These are phyloP conservation scores for Torulaspora franciscae DNA, from an alignment of 805 yeast genomes.

Conservation along the genomic window DNA sequence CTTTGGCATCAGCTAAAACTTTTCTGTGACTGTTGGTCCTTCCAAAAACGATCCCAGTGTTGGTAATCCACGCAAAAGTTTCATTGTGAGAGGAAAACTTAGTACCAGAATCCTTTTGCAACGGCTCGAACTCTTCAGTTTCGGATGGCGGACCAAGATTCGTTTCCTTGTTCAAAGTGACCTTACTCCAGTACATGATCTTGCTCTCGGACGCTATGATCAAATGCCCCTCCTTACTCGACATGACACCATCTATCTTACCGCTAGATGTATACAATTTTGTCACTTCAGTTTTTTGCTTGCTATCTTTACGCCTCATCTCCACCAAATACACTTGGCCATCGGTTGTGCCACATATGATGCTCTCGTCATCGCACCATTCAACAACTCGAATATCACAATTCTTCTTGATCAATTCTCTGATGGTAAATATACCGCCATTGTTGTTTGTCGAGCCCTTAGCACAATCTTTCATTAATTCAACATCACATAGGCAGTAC, in stretches of 20 bases:
- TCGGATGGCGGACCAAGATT: conserved; percentile 33
- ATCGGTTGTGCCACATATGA: conserved; percentile 25
- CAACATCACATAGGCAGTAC: conserved; percentile 25
- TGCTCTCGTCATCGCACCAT: conserved; percentile 18
- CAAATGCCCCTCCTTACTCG: conserved; percentile 10
- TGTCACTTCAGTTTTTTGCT: conserved; percentile 10
- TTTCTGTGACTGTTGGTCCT: conserved; percentile 23
- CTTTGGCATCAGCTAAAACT: conserved; percentile 36
- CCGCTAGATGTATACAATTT: conserved; percentile 11
- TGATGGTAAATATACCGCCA: conserved; percentile 11
- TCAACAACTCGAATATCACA: conserved; percentile 22
- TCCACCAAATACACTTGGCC: conserved; percentile 23
- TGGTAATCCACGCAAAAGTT: conserved; percentile 46
- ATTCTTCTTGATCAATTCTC: conserved; percentile 23
- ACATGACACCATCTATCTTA: conserved; percentile 29
- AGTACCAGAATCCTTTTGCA: conserved; percentile 33
- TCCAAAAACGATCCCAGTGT: conserved; percentile 46
- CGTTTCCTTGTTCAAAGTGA: conserved; percentile 12
- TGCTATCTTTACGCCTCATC: conserved; percentile 10
- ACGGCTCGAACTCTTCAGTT: conserved; percentile 37
- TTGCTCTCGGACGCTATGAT: conserved; percentile 23
- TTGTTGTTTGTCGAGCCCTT: conserved; percentile 1
- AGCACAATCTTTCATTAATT: conserved; percentile 4
- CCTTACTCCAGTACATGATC: conserved; percentile 23
- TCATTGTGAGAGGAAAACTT: conserved; percentile 30